Conservation (phyloP, 2,329 filamentous ascomycete genomes). For the Penicillium sp. region DNA sequence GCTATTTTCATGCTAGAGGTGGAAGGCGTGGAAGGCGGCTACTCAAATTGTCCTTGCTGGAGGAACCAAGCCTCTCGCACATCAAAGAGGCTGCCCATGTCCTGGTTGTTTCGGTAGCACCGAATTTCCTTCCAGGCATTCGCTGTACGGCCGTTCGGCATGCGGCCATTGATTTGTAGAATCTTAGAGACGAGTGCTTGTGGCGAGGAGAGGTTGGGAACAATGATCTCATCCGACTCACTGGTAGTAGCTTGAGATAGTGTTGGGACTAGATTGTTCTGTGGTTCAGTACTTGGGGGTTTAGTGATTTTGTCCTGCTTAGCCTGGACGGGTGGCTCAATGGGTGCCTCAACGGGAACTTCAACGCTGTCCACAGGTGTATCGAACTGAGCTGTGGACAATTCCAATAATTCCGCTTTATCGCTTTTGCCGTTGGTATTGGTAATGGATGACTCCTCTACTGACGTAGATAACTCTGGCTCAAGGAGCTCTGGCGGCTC, state of each 20-base stretch:
- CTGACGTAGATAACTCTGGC: neutral
- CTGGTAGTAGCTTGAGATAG: neutral
- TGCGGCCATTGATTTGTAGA: slow-evolving; percentile 42
- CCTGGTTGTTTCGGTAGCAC: slow-evolving; percentile 45
- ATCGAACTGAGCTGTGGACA: neutral
- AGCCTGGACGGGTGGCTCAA: too few relatives aligned
- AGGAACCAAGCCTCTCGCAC: slow-evolving; percentile 42
- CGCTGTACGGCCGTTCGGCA: slow-evolving; percentile 28
- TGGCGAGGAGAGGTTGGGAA: slow-evolving; percentile 32
- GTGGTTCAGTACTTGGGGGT: neutral
- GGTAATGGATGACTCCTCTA: neutral
- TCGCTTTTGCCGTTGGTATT: neutral
- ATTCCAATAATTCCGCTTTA: neutral
- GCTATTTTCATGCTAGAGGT: neutral
- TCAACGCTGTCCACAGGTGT: neutral
- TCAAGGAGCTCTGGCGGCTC: too few relatives aligned
- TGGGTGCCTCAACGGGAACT: too few relatives aligned
- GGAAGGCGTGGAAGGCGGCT: neutral
- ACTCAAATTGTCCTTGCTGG: slow-evolving; percentile 17
- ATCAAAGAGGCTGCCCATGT: slow-evolving; percentile 47
- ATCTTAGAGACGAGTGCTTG: slow-evolving; percentile 34
- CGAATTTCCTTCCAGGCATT: slow-evolving; percentile 48
- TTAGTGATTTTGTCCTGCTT: neutral
- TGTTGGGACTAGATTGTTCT: neutral
- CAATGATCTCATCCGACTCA: slow-evolving; percentile 23